phyloP scores from a whole-genome alignment of 2,329 filamentous ascomycete genomes.

The Cercospora citrullina region DNA sequence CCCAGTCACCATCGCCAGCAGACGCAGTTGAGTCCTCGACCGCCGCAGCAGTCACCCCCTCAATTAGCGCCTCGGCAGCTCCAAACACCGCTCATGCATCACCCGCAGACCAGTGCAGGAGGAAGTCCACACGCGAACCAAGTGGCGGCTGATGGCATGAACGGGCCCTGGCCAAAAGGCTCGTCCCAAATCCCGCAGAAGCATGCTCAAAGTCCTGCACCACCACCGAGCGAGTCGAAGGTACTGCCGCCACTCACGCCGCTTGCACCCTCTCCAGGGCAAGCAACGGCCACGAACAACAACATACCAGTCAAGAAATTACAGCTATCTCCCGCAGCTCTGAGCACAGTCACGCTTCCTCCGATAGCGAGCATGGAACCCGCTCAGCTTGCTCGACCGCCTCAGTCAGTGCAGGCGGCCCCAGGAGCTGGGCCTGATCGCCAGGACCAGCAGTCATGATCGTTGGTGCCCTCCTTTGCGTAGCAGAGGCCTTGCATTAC shows the following conservation, averaged over 20 bases:
- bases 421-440: conserved; percentile 3
- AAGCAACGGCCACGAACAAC: conserved; percentile 28
- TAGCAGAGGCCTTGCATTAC: not conserved
- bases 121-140: conserved; percentile 23
- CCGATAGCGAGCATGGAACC: conserved; percentile 2
- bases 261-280: conserved; percentile 32
- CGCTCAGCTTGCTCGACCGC: not conserved
- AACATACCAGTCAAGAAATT: conserved; percentile 37
- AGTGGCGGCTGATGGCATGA: conserved; percentile 38
- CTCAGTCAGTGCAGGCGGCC: not conserved
- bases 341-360: conserved; percentile 3
- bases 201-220: conserved; percentile 29
- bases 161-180: conserved; percentile 37
- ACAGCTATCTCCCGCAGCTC: conserved; percentile 7
- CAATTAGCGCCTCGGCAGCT: conserved; percentile 2
- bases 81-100: conserved; percentile 25
- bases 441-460: not conserved
- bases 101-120: conserved; percentile 15
- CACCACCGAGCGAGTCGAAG: conserved; percentile 23
- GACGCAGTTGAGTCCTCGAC: conserved; percentile 7
- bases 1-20: not conserved
- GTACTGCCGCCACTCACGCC: conserved; percentile 31
- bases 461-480: not conserved
- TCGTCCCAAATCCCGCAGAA: conserved; percentile 37
- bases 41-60: conserved; percentile 4